Conservation (phyloP, 1,284 basidiomycete genomes). For the Fomitiporia mediterranea region DNA sequence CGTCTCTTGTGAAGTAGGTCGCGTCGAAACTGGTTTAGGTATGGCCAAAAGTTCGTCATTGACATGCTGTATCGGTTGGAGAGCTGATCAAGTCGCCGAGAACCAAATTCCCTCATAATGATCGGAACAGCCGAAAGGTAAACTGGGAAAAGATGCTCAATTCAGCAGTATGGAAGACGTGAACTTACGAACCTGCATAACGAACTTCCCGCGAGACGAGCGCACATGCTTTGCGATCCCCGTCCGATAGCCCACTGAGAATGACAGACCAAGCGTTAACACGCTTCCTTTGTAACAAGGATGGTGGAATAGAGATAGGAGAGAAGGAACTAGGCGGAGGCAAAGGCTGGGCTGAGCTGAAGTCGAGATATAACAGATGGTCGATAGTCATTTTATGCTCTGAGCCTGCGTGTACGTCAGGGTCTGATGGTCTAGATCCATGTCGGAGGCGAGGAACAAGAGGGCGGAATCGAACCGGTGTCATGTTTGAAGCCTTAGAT, state of each 20-base stretch:
- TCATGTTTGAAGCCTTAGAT: neutral
- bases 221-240: conserved; percentile 40
- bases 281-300: conserved; percentile 49
- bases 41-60: conserved; percentile 66
- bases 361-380: conserved; percentile 30
- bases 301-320: conserved; percentile 50
- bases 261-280: conserved; percentile 50
- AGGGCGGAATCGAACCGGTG: conserved; percentile 6
- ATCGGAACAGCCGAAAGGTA: conserved; percentile 54
- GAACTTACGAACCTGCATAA: conserved; percentile 58
- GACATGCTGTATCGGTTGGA: conserved; percentile 36
- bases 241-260: conserved; percentile 42
- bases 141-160: conserved; percentile 34
- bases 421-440: neutral
- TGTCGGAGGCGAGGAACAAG: neutral
- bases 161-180: conserved; percentile 14
- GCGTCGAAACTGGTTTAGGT: conserved; percentile 44
- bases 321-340: conserved; percentile 19
- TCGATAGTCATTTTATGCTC: neutral
- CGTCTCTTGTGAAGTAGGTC: conserved; percentile 37
- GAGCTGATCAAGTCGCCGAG: conserved; percentile 41
- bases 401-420: neutral
- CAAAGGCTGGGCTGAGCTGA: conserved; percentile 22
- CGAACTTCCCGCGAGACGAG: conserved; percentile 57
- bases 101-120: conserved; percentile 42